These are phyloP conservation scores for Rhynchosporium graminicola DNA, from an alignment of 2,329 filamentous ascomycete genomes.

Conservation along the genomic window DNA sequence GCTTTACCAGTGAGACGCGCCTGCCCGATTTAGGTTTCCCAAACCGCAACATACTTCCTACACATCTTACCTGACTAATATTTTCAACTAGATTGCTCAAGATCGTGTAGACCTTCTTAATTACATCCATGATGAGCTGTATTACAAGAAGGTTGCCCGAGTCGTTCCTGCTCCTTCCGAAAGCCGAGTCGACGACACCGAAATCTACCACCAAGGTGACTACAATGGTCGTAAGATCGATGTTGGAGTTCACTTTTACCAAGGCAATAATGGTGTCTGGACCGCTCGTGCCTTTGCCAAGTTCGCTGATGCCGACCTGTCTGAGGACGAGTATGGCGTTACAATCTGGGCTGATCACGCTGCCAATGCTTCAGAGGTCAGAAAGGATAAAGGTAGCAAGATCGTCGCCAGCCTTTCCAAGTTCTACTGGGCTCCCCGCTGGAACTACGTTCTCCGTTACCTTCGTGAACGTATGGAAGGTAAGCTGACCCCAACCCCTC, in stretches of 20 bases:
- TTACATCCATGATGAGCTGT: constrained; percentile 17
- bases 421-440: constrained; percentile 24
- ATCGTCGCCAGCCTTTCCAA: constrained; percentile 10
- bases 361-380: constrained; percentile 12
- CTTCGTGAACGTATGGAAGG: constrained; percentile 15
- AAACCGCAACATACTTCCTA: neutral
- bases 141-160: neutral
- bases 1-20: neutral
- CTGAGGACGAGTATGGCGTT: neutral
- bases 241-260: constrained; percentile 17
- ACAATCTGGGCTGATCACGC: constrained; percentile 6
- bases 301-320: neutral
- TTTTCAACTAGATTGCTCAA: neutral
- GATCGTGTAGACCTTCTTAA: constrained; percentile 14
- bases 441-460: constrained; percentile 20
- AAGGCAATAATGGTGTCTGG: neutral
- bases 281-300: constrained; percentile 15
- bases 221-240: constrained; percentile 11
- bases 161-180: neutral
- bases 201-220: constrained; percentile 10
- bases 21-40: neutral
- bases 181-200: neutral
- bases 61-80: neutral
- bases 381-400: constrained; percentile 16
- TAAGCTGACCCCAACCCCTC: neutral